Evolutionary conservation across 78 protist species (phyloP), one percentile per base, ranked within the genome.

Genomic region (Diacronema lutheri): DNA sequence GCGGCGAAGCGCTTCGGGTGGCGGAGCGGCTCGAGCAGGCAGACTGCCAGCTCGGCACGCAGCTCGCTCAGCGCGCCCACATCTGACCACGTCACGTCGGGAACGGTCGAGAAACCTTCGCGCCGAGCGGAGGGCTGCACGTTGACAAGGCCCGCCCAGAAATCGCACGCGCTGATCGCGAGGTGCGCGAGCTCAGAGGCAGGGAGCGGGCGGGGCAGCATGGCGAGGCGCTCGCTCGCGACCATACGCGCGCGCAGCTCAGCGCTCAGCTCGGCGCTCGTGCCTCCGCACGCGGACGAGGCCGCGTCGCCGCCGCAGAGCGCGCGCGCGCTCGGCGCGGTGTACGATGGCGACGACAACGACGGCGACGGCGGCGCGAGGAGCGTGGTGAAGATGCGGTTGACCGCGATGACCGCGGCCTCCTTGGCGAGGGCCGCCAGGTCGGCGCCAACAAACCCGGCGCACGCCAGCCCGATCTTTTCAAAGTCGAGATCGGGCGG

Each of bases 41-140:
- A 11, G 29, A 20, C 5, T 11, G 77, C 46, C 25, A 97, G 66
- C 81, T 96, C 98, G 14, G 38, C 89, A 0, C 98, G 91, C 4
- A 96, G 92, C 0, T 89, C 91, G 16, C 61, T 81, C 41, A 98
- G 87, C 33, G 69, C 80, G 16, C 99, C 99, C 0, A 97, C 90
- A 73, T 97, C 99, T 31, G 73, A 95, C 98, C 98, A 98, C 25
- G 96, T 87, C 60, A 97, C 99, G 83, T 96, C 87, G 19, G 99
- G 99, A 4, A 95, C 74, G 6, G 99, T 94, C 0, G 97, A 95
- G 58, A 97, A 97, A 44, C 94, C 91, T n/a, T 87, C 99, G 41
- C 99, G 90, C 86, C 85, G 91, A 9, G 97, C 91, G 4, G 96
- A 88, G 56, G 99, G 99, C 84, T 95, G 97, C 57, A 97, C 99